Evolutionary conservation across 495 filamentous ascomycete species (phyloP).

Genomic region (Lentithecium fluviatile): DNA sequence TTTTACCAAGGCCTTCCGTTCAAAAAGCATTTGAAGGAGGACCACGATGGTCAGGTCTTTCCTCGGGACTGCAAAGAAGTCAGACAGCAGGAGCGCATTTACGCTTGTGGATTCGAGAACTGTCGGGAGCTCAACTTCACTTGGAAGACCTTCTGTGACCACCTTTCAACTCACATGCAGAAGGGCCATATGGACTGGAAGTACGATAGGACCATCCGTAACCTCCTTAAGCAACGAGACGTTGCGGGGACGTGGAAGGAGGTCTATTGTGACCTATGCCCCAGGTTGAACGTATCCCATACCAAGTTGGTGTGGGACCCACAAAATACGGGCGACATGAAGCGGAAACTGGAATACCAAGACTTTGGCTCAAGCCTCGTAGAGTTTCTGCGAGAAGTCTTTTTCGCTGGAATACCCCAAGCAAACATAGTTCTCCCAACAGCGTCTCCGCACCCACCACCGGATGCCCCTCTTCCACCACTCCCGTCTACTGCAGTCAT

Average conservation of each 20-base stretch:
- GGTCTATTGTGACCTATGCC: background rate
- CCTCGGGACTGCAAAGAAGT: background rate
- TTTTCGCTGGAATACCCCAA: background rate
- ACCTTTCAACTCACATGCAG: constrained; percentile 2
- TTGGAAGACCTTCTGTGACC: constrained; percentile 5
- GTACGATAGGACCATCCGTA: constrained; percentile 9
- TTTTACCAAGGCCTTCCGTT: constrained; percentile 13
- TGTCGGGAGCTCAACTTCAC: background rate
- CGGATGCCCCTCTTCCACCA: background rate
- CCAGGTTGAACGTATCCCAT: background rate
- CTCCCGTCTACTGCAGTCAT: background rate
- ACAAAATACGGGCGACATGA: background rate
- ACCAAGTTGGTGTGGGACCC: constrained; percentile 5
- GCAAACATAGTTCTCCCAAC: background rate
- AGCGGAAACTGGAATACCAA: constrained; percentile 5
- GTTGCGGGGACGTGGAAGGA: background rate
- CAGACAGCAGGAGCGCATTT: background rate
- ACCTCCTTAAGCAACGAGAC: background rate
- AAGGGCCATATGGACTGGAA: background rate
- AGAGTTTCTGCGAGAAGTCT: background rate
- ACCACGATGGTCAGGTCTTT: constrained; percentile 1
- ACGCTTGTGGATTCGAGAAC: constrained; percentile 10
- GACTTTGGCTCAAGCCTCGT: background rate
- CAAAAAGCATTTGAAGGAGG: constrained; percentile 4
- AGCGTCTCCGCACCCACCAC: background rate